A percentile compares a stretch with the other conserved stretches of the same genome.
Evolutionary conservation across 78 protist genomes (phyloP).

Genomic region (Polysphondylium violaceum): DNA sequence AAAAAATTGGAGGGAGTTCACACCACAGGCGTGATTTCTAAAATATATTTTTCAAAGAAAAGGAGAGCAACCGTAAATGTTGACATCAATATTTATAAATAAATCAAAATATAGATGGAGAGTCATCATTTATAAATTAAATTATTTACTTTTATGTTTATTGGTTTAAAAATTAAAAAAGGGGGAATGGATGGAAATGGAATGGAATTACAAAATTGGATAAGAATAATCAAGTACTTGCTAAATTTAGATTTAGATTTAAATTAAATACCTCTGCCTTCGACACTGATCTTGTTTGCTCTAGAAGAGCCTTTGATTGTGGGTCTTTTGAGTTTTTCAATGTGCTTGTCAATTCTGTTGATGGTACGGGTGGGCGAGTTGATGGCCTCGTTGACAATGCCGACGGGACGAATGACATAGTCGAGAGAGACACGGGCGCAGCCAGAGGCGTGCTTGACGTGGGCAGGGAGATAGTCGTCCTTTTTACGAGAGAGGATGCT

Average conservation of each 20-base stretch:
- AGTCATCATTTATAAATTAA: background rate
- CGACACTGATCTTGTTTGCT: slow-evolving; percentile 35
- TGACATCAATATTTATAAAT: no score
- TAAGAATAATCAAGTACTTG: no score
- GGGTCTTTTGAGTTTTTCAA: slow-evolving; percentile 46
- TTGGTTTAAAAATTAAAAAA: background rate
- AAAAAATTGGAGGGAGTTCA: no score
- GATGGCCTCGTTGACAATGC: background rate
- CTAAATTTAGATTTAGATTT: background rate
- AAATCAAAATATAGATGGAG: background rate
- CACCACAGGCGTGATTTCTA: no score
- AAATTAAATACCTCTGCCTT: slow-evolving; percentile 48
- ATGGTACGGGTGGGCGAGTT: slow-evolving; percentile 41
- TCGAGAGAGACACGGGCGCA: slow-evolving; percentile 8
- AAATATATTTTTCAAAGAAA: background rate
- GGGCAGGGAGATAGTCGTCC: slow-evolving; percentile 65
- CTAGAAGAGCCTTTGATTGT: slow-evolving; percentile 32
- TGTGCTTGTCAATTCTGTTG: slow-evolving; percentile 46
- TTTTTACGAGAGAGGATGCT: background rate
- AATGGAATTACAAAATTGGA: no score
- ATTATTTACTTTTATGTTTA: background rate
- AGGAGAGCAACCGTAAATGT: no score
- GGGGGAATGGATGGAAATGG: no score
- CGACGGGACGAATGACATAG: slow-evolving; percentile 22
- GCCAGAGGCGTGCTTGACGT: slow-evolving; percentile 58